These are phyloP conservation scores for Ephemerocybe angulata DNA, from an alignment of 768 basidiomycete species.

Conservation along the genomic window DNA sequence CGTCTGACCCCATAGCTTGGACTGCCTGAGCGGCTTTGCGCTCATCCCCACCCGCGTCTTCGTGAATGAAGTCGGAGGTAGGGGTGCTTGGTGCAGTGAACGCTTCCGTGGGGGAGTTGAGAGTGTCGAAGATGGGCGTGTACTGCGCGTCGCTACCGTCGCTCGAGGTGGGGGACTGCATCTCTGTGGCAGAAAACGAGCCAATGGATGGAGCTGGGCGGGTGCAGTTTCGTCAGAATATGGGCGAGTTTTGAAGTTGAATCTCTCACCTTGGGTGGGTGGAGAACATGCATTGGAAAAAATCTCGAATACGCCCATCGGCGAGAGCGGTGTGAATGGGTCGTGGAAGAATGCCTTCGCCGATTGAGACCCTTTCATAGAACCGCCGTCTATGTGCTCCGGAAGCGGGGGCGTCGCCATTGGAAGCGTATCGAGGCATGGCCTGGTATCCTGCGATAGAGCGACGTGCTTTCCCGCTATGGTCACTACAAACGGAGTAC, in stretches of 20 bases:
- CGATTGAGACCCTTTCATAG: constrained; percentile 3
- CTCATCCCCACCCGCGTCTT: not conserved
- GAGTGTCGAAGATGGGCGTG: not conserved
- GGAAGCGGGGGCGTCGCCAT: not conserved
- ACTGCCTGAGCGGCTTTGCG: not conserved
- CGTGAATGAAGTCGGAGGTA: not conserved
- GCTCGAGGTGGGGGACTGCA: not conserved
- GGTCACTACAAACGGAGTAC: not conserved
- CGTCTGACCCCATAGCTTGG: not conserved
- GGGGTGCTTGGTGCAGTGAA: constrained; percentile 6
- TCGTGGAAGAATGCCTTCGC: constrained; percentile 6
- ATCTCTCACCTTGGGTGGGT: not conserved
- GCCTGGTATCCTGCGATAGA: not conserved
- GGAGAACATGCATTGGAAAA: not conserved
- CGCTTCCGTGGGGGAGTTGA: not conserved
- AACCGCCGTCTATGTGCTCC: not conserved
- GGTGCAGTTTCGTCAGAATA: no score
- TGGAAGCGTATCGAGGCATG: not conserved
- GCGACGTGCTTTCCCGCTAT: not conserved
- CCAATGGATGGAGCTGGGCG: not conserved
- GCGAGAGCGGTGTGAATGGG: not conserved
- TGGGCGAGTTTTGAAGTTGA: no score
- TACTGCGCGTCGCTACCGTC: not conserved
- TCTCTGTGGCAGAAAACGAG: not conserved
- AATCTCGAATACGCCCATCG: constrained; percentile 2